Conservation (phyloP, 768 basidiomycete species). For the Tricholoma saponaceum region DNA sequence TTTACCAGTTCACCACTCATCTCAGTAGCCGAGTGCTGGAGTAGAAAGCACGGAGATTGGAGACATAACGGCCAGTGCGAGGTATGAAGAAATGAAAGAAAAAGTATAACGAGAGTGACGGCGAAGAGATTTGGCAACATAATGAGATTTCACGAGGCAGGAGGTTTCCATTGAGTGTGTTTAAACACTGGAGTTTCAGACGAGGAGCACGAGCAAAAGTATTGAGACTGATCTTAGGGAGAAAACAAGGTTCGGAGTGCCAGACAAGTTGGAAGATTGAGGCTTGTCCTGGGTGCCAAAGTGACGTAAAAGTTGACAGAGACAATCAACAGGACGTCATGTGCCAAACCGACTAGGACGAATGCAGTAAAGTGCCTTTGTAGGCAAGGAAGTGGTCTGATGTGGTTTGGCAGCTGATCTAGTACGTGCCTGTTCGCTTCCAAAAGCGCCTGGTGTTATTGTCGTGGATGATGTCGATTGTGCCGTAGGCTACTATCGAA, state of each 20-base stretch:
- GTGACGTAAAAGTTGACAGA: not conserved
- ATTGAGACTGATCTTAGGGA: no score
- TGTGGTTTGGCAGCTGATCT: not conserved
- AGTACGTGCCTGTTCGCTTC: not conserved
- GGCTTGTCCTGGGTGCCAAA: not conserved
- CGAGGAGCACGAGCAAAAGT: no score
- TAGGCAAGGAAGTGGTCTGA: not conserved
- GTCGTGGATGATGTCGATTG: not conserved
- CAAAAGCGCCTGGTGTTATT: not conserved
- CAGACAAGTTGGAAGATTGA: not conserved
- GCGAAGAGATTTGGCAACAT: not conserved
- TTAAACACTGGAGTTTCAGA: no score
- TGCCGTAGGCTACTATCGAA: not conserved
- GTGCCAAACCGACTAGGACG: no score
- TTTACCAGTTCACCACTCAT: not conserved
- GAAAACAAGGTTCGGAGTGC: not conserved
- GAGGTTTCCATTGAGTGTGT: no score
- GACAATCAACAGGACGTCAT: not conserved
- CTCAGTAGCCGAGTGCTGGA: not conserved
- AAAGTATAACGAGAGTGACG: not conserved
- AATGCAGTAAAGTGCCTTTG: no score
- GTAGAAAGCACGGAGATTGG: not conserved
- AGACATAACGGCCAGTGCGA: not conserved
- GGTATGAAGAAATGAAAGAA: not conserved
- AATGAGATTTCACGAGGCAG: no score